phyloP scores from a whole-genome alignment of 345 rosid species.

The Moricandia moricandioides region DNA sequence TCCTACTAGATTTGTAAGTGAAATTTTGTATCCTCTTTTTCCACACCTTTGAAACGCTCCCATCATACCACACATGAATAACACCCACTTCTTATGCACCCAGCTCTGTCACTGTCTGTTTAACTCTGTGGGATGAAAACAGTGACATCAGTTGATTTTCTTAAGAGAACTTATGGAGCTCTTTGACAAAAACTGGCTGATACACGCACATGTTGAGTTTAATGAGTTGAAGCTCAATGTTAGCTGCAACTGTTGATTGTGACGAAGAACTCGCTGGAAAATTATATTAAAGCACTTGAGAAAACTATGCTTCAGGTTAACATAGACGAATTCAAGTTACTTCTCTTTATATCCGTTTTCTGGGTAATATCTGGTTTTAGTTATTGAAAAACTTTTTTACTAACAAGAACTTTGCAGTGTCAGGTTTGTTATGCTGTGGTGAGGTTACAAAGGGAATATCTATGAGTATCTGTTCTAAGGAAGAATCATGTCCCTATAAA shows the following conservation, averaged over 20 bases:
- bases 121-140: neutral
- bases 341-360: neutral
- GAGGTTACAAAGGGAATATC: conserved; percentile 43
- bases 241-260: conserved; percentile 80
- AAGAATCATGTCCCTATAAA: conserved; percentile 59
- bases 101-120: neutral
- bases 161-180: neutral
- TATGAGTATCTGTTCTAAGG: conserved; percentile 55
- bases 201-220: conserved; percentile 64
- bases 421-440: conserved; percentile 56
- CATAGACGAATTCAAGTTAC: neutral
- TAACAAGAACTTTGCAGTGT: neutral
- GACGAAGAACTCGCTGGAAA: conserved; percentile 56
- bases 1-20: neutral
- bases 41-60: neutral
- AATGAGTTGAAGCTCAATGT: conserved; percentile 79
- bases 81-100: too few relatives aligned
- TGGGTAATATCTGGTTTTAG: neutral
- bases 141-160: neutral
- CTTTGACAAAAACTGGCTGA: neutral
- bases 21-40: neutral
- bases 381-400: neutral
- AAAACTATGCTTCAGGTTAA: conserved; percentile 54
- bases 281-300: conserved; percentile 55
- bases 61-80: neutral